Percentiles rank a stretch among this genome's conserved stretches.
phyloP scores from a whole-genome alignment of 1,284 basidiomycete species.

The Golubevia sp. region DNA sequence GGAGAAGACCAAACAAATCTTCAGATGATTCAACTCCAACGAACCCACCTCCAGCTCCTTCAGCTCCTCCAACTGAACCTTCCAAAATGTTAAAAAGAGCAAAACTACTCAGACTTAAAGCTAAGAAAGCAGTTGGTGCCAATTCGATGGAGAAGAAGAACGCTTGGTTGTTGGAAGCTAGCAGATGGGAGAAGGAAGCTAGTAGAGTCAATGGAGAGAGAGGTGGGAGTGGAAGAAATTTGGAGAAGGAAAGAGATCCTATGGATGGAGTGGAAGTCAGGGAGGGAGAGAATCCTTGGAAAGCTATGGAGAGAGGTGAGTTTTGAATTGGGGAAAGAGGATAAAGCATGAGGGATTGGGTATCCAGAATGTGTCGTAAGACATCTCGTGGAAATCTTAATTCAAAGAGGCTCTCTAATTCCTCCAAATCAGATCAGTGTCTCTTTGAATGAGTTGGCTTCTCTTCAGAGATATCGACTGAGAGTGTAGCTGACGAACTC shows the following conservation, averaged over 20 bases:
- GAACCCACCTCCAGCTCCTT: too few relatives aligned
- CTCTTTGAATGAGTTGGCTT: too few relatives aligned
- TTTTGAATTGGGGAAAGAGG: slow-evolving; percentile 10
- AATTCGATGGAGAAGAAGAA: slow-evolving; percentile 33
- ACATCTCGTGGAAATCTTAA: too few relatives aligned
- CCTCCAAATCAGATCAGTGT: too few relatives aligned
- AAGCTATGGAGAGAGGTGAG: slow-evolving; percentile 7
- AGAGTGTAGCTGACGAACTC: too few relatives aligned
- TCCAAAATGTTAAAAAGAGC: slow-evolving; percentile 40
- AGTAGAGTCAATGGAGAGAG: slow-evolving; percentile 37
- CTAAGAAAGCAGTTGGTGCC: slow-evolving; percentile 47
- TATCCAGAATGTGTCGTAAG: too few relatives aligned
- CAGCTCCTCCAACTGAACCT: too few relatives aligned
- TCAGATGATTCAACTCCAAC: too few relatives aligned
- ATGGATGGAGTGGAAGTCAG: slow-evolving; percentile 22
- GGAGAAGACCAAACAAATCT: too few relatives aligned
- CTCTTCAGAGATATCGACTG: too few relatives aligned
- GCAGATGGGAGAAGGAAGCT: slow-evolving; percentile 57
- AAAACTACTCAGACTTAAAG: slow-evolving; percentile 53
- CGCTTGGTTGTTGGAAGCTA: slow-evolving; percentile 31
- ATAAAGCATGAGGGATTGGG: too few relatives aligned
- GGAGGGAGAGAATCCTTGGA: slow-evolving; percentile 5
- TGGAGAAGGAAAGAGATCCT: slow-evolving; percentile 37
- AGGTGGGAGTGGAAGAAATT: slow-evolving; percentile 24
- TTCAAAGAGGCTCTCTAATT: too few relatives aligned